Evolutionary conservation across 2,329 filamentous ascomycete species (phyloP).

Genomic region (Alternaria atra): DNA sequence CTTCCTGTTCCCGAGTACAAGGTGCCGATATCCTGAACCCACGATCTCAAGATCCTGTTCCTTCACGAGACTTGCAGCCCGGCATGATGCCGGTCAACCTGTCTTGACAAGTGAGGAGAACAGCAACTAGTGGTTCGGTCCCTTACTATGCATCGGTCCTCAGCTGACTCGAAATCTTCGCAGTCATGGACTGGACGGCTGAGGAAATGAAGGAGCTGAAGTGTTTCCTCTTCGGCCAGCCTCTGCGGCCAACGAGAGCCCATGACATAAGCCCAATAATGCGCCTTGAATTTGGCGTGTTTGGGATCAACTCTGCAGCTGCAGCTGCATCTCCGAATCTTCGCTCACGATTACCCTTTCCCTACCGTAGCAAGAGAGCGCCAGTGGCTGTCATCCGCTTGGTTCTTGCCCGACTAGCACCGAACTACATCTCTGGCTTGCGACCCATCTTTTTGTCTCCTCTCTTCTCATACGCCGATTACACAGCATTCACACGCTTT

Average conservation of each 20-base stretch:
- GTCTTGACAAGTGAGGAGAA: conserved; percentile 4
- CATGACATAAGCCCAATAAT: conserved; percentile 33
- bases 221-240: conserved; percentile 29
- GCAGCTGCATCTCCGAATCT: conserved; percentile 29
- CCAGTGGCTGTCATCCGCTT: conserved; percentile 36
- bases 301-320: conserved; percentile 37
- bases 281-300: conserved; percentile 38
- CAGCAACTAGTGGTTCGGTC: conserved; percentile 14
- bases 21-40: conserved; percentile 15
- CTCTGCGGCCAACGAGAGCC: conserved; percentile 37
- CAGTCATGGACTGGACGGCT: conserved; percentile 13
- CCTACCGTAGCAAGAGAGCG: conserved; percentile 26
- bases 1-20: conserved; percentile 24
- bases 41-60: background rate
- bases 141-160: conserved; percentile 13
- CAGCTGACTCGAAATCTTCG: conserved; percentile 14
- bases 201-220: conserved; percentile 44
- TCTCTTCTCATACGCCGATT: conserved; percentile 26
- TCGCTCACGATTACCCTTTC: conserved; percentile 29
- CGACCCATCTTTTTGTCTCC: conserved; percentile 25
- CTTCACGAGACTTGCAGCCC: conserved; percentile 15
- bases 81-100: conserved; percentile 4
- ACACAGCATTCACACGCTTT: conserved; percentile 35
- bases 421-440: conserved; percentile 21
- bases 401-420: conserved; percentile 26